Base-by-base conservation (phyloP, 768 basidiomycete genomes). In the Austroboletus eburneus region DNA sequence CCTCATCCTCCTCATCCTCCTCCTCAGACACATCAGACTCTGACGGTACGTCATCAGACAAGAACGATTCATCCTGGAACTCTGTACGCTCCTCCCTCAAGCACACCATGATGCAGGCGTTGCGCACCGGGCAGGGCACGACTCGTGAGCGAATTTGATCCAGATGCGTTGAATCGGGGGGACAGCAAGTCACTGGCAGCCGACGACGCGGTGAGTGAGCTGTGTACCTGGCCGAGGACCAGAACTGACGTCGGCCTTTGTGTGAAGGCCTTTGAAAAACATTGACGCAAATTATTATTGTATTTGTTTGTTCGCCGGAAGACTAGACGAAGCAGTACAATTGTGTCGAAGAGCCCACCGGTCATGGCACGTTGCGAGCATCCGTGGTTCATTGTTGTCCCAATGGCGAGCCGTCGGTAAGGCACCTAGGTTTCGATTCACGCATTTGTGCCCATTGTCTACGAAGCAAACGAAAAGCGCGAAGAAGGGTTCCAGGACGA, bases 311-410 rank as follows among this genome's bases (percentile, higher is more conserved):
- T 97, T 3, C 81, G 83, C 87, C 5, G 94, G 94, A 16, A 72
- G 83, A 48, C 65, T 95, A 23, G 88, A 88, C 10, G 85, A 90
- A 10, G 95, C 93, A 0, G 72, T 93, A 4, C 85, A 89, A 27
- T 67, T 91, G 16, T 93, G 91, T 60, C 72, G 83, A 53, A 81
- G 80, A 56, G 85, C 87, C 0, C 84, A 91, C 51, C 89, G 94
- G 53, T 86, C 91, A 0, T 97, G 94, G 95, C 76, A 91, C 20
- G 91, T 91, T 3, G 91, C 93, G 2, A 87, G 83, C 45, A 79
- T 98, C 35, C 82, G 87, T 6, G 95, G 95, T 2, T 85, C 89
- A 1, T 65, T 81, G 23, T 63, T 91, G 17, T 94, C 90, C 58
- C 73, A 76, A 25, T 93, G 91, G 86, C 72, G 73, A 37, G 77